These are phyloP conservation scores for Gaeumannomyces tritici DNA, from an alignment of 2,329 filamentous ascomycete species.

Conservation along the genomic window DNA sequence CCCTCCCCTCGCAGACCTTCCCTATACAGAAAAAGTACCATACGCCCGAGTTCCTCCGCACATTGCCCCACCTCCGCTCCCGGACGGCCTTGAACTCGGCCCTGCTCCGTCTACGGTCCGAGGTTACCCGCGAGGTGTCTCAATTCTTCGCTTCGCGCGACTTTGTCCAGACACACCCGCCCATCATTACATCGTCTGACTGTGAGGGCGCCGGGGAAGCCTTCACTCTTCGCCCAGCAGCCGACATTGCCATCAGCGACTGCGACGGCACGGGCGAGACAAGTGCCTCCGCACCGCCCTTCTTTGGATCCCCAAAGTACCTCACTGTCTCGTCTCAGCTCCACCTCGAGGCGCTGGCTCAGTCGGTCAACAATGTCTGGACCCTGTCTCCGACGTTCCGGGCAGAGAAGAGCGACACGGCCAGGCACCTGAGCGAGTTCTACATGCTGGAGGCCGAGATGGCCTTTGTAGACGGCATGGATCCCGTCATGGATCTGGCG, in stretches of 20 bases:
- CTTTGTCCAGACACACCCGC: constrained; percentile 81
- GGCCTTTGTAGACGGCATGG: constrained; percentile 63
- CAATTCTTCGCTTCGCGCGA: constrained; percentile 63
- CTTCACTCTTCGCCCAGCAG: constrained; percentile 55
- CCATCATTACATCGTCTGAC: constrained; percentile 91
- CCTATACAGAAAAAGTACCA: constrained; percentile 97
- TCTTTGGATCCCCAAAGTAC: constrained; percentile 85
- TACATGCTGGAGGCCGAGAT: constrained; percentile 97
- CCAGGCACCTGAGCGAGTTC: constrained; percentile 90
- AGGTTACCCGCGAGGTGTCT: constrained; percentile 62
- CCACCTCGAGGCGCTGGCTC: constrained; percentile 84
- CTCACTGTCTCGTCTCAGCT: constrained; percentile 92
- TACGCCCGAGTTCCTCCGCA: constrained; percentile 77
- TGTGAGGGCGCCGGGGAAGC: constrained; percentile 96
- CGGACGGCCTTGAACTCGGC: constrained; percentile 74
- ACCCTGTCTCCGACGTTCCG: constrained; percentile 88
- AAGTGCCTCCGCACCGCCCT: constrained; percentile 31
- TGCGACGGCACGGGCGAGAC: constrained; percentile 15
- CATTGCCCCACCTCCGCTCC: constrained; percentile 76
- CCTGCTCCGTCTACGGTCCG: constrained; percentile 73
- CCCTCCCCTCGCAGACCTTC: constrained; percentile 57
- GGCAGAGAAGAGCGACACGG: constrained; percentile 86
- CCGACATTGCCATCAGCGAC: constrained; percentile 6
- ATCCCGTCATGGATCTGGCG: constrained; percentile 66
- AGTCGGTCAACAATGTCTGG: constrained; percentile 87